Base-by-base conservation (phyloP, 2,329 filamentous ascomycete species). In the Scedosporium aurantiacum region DNA sequence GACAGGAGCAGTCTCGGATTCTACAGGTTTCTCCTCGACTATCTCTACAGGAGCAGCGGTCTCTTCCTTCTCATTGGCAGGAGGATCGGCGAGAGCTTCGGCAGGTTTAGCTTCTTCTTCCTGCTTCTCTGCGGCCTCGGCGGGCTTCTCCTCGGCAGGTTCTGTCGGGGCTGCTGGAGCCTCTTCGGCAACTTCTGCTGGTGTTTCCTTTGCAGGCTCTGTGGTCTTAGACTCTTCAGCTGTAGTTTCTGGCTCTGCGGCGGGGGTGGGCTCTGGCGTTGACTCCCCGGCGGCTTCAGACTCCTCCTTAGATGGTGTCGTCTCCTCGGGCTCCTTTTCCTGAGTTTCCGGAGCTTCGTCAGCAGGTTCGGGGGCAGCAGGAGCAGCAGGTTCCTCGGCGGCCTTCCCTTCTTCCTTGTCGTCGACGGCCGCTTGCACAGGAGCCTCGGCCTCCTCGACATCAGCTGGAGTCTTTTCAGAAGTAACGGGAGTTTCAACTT, bases 241-340 rank as follows among this genome's bases (percentile, higher is more conserved):
- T 6, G 14, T 7, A 23, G 14, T 23, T 55, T 55, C 23, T 14
- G 50, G 21, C 14, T 23, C 50, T 16, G 12, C 23, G 18, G 25
- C 41, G 12, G 25, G 16, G 21, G 21, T 23, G 10, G 50, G 23
- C 50, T 55, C 23, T n/a, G 50, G 23, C 6, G 23, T 23, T 50
- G 50, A 3, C 5, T 23, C 50, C 10, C 5, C 16, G 18, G 25
- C 27, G 6, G 25, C 12, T 16, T 10, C 50, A 21, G 50, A 14
- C 23, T 55, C 50, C n/a, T n/a, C 14, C 18, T 21, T n/a, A 25
- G 50, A 23, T 43, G 23, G 10, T 16, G 57, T 40, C 10, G 32
- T 52, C 40, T 64, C 62, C 60, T 67, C 63, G 27, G 64, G 43
- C 43, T 47, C 43, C 16, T 21, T 16, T 12, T 47, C 18, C 32